Conservation (phyloP, 371 early-diverging fungal genomes). For the Actinomortierella wolfii region DNA sequence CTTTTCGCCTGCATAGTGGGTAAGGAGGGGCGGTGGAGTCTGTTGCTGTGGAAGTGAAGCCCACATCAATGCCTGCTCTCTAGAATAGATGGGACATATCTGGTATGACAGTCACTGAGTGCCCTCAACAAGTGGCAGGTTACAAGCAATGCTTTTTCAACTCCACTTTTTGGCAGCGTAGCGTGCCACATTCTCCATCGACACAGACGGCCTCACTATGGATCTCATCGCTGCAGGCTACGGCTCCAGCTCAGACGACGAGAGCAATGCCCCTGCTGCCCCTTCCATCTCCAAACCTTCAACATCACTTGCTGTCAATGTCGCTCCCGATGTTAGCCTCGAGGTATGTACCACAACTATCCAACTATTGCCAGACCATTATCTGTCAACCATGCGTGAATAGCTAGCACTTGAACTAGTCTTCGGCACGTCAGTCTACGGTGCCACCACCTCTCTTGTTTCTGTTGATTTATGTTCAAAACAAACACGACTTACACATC, state of each 20-base stretch:
- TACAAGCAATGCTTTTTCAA: too few relatives aligned
- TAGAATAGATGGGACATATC: too few relatives aligned
- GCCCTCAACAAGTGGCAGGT: too few relatives aligned
- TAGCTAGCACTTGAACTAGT: neutral
- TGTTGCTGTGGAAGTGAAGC: too few relatives aligned
- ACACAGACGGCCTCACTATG: slow-evolving; percentile 11
- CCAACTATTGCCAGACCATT: slow-evolving; percentile 1
- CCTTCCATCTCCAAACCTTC: slow-evolving; percentile 15
- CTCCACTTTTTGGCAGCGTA: too few relatives aligned
- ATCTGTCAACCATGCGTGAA: neutral
- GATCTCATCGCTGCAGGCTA: slow-evolving; percentile 49
- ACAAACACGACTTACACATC: neutral
- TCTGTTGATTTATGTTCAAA: neutral
- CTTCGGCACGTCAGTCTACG: neutral
- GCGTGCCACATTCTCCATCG: too few relatives aligned
- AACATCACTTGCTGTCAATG: slow-evolving; percentile 50
- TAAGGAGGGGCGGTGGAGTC: too few relatives aligned
- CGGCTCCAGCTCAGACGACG: slow-evolving; percentile 58
- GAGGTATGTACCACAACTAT: slow-evolving; percentile 62
- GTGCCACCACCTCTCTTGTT: neutral
- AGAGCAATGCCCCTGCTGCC: slow-evolving; percentile 46
- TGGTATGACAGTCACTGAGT: too few relatives aligned
- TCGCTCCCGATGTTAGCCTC: slow-evolving; percentile 77
- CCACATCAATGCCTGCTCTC: too few relatives aligned
- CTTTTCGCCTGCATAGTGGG: too few relatives aligned